A percentile compares a stretch with the other conserved stretches of the same genome.
These are phyloP conservation scores for Steccherinum ochraceum DNA, from an alignment of 768 basidiomycete genomes.

Conservation along the genomic window DNA sequence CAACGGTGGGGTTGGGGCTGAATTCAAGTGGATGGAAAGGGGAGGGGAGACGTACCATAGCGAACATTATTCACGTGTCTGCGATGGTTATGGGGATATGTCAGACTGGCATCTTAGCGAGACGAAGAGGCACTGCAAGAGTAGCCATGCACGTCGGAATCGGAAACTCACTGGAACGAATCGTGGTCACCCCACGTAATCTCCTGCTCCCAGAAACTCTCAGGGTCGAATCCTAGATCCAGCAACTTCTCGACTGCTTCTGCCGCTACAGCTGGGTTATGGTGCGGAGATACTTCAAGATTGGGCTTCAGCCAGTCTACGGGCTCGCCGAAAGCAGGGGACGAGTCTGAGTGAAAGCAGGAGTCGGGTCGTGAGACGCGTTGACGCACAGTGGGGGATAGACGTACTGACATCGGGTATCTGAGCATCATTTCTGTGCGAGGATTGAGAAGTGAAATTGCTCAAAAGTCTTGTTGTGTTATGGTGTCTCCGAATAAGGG, in stretches of 20 bases:
- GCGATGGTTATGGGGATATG: slow-evolving; percentile 1
- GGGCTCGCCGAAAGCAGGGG: too few relatives aligned
- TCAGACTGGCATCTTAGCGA: slow-evolving; percentile 1
- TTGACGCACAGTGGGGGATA: too few relatives aligned
- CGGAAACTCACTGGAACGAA: slow-evolving; percentile 57
- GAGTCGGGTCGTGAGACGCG: too few relatives aligned
- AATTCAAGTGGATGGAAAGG: neutral
- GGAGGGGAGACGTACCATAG: slow-evolving; percentile 42
- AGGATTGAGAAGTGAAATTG: too few relatives aligned
- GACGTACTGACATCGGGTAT: too few relatives aligned
- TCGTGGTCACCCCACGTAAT: slow-evolving; percentile 82
- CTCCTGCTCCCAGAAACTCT: slow-evolving; percentile 71
- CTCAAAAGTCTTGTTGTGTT: too few relatives aligned
- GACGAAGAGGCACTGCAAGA: neutral
- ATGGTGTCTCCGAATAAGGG: too few relatives aligned
- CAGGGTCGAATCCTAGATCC: slow-evolving; percentile 49
- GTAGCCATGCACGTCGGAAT: neutral
- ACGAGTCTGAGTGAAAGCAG: too few relatives aligned
- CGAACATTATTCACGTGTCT: slow-evolving; percentile 79
- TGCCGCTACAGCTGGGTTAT: slow-evolving; percentile 12
- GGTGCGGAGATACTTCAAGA: neutral
- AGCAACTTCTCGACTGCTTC: slow-evolving; percentile 39
- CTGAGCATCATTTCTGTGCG: too few relatives aligned
- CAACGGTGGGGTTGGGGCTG: neutral
- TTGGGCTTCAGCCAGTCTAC: too few relatives aligned